Evolutionary conservation across 2,329 filamentous ascomycete genomes (phyloP).

Genomic region (Metarhizium brunneum): DNA sequence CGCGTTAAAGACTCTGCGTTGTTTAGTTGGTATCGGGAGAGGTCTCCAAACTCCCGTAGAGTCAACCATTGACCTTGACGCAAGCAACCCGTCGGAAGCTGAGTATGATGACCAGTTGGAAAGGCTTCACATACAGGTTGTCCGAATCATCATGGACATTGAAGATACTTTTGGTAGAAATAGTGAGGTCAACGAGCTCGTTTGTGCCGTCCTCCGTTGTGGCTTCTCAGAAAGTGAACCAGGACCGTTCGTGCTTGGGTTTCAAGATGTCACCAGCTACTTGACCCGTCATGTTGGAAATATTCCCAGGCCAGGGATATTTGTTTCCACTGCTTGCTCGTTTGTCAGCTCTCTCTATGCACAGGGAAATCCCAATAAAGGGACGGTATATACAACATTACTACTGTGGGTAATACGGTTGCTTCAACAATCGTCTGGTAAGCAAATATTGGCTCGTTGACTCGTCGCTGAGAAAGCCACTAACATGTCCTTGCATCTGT

Average conservation of each 20-base stretch:
- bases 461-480: not conserved
- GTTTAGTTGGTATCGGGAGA: constrained; percentile 60
- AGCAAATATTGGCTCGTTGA: not conserved
- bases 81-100: constrained; percentile 19
- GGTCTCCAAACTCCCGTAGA: constrained; percentile 63
- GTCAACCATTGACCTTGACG: constrained; percentile 57
- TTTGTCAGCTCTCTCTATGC: constrained; percentile 53
- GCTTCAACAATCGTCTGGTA: constrained; percentile 52
- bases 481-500: not conserved
- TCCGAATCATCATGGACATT: constrained; percentile 36
- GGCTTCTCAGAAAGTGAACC: constrained; percentile 68
- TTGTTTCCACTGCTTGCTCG: constrained; percentile 63
- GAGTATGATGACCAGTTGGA: constrained; percentile 12
- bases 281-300: constrained; percentile 48
- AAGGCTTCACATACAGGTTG: constrained; percentile 35
- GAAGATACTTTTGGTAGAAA: constrained; percentile 45
- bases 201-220: constrained; percentile 61
- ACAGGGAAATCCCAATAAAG: constrained; percentile 32
- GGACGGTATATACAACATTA: constrained; percentile 39
- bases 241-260: constrained; percentile 68
- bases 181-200: constrained; percentile 61
- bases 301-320: constrained; percentile 57
- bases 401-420: constrained; percentile 55
- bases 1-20: constrained; percentile 50
- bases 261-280: constrained; percentile 56